A percentile compares a stretch with the other conserved stretches of the same genome.
Evolutionary conservation across 192 early-diverging fungal species (phyloP).

Genomic region (Podila verticillata): DNA sequence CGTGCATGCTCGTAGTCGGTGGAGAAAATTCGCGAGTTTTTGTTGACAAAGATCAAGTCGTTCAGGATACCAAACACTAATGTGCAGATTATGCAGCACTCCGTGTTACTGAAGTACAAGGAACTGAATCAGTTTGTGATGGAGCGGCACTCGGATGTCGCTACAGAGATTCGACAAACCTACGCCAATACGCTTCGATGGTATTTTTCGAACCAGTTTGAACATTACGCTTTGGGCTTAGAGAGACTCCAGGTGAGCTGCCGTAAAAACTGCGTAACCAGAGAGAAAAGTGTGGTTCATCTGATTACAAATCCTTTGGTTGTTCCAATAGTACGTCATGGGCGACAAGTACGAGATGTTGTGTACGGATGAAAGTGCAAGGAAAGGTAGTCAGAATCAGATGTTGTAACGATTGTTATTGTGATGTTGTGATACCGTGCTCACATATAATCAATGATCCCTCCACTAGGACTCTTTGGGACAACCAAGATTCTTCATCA

Average conservation of each 20-base stretch:
- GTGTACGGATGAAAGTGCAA: slow-evolving; percentile 83
- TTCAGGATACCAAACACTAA: slow-evolving; percentile 93
- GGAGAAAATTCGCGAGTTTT: slow-evolving; percentile 87
- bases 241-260: slow-evolving; percentile 74
- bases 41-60: slow-evolving; percentile 86
- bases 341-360: slow-evolving; percentile 89
- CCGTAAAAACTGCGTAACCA: background rate
- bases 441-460: background rate
- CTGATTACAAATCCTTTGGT: background rate
- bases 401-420: background rate
- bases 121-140: slow-evolving; percentile 92
- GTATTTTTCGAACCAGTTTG: slow-evolving; percentile 93
- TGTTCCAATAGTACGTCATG: slow-evolving; percentile 57
- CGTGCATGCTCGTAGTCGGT: slow-evolving; percentile 63
- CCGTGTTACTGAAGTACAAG: slow-evolving; percentile 90
- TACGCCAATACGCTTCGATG: slow-evolving; percentile 87
- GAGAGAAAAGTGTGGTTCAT: background rate
- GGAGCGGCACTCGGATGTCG: slow-evolving; percentile 88
- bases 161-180: slow-evolving; percentile 84
- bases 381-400: slow-evolving; percentile 59
- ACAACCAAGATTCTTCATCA: slow-evolving; percentile 79
- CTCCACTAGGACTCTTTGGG: slow-evolving; percentile 66
- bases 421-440: background rate
- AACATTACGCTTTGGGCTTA: slow-evolving; percentile 83
- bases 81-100: slow-evolving; percentile 92